These are phyloP conservation scores for Cicer chorassanicum DNA, from an alignment of 306 rosid species.

Conservation along the genomic window DNA sequence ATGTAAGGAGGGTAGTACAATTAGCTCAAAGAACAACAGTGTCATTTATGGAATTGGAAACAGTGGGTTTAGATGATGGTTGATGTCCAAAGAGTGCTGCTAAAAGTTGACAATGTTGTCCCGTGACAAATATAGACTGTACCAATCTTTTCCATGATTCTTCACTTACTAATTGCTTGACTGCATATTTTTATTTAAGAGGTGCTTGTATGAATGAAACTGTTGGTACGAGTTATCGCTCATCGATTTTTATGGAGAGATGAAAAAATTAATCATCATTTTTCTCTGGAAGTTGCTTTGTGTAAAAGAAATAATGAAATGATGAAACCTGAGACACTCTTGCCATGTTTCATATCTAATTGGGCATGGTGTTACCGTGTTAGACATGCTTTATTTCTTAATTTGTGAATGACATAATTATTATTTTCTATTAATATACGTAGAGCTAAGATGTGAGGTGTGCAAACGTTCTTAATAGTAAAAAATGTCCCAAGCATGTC, in stretches of 20 bases:
- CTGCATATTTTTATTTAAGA: neutral
- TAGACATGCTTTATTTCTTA: neutral
- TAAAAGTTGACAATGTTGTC: conserved; percentile 7
- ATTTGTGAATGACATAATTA: neutral
- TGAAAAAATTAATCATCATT: conserved; percentile 11
- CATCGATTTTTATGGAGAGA: neutral
- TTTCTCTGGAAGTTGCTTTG: conserved; percentile 1
- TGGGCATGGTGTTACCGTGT: neutral
- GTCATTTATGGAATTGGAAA: conserved; percentile 3
- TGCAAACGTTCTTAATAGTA: conserved; percentile 7
- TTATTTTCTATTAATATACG: neutral
- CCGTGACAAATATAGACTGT: conserved; percentile 10
- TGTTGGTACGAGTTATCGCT: neutral
- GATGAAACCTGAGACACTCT: conserved; percentile 2
- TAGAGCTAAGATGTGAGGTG: conserved; percentile 13
- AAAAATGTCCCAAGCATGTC: conserved; percentile 15
- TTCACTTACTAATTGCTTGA: neutral
- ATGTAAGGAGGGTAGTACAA: neutral
- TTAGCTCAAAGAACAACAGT: conserved; percentile 21
- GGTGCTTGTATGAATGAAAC: neutral
- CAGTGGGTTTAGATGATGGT: neutral
- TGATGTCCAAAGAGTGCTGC: conserved; percentile 14
- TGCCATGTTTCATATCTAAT: conserved; percentile 2
- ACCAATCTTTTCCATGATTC: neutral
- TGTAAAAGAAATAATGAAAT: neutral